Evolutionary conservation across 2,329 filamentous ascomycete genomes (phyloP), one percentile per base, ranked within the genome.

Genomic region (Neonectria ditissima): DNA sequence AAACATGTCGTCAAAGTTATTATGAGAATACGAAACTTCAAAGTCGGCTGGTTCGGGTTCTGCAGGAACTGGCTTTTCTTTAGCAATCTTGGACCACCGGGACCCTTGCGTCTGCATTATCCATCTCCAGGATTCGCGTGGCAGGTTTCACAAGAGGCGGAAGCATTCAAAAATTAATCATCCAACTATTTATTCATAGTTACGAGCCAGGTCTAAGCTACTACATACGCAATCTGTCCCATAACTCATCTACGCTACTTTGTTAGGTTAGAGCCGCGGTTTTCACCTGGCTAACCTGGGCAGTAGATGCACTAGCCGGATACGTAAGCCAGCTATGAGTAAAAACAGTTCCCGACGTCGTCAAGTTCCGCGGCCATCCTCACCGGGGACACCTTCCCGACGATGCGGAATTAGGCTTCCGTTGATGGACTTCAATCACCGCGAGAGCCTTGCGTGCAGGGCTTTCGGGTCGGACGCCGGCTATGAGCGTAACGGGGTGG

Each of bases 391-490:
- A 37, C 34, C 43, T 50, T 48, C 54, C 43, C 41, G 28, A 63
- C 55, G 60, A 52, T 50, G 63, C 69, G 70, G 70, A 72, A 67
- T 53, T 65, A 57, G 18, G 65, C 37, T 47, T 62, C 70, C 66
- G 70, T 37, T 16, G 63, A 63, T 71, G 70, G 70, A 72, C 67
- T 71, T 72, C 70, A 72, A 72, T 73, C 65, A 72, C 70, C 70
- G 70, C 44, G 62, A 41, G 39, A 43, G 24, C 44, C 43, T 62
- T 57, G 54, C 55, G 54, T 55, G 62, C 30, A 22, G 26, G 53
- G 54, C 41, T 56, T 55, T 71, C 69, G 66, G 58, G 59, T 55
- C 57, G 62, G 45, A 30, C 48, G 55, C 68, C 70, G 70, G 70
- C 68, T 69, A 72, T 64, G 62, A 48, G 48, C 20, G 24, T 53